These are phyloP conservation scores for Pneumocystis murina DNA, from an alignment of 1,139 yeast genomes.

Conservation along the genomic window DNA sequence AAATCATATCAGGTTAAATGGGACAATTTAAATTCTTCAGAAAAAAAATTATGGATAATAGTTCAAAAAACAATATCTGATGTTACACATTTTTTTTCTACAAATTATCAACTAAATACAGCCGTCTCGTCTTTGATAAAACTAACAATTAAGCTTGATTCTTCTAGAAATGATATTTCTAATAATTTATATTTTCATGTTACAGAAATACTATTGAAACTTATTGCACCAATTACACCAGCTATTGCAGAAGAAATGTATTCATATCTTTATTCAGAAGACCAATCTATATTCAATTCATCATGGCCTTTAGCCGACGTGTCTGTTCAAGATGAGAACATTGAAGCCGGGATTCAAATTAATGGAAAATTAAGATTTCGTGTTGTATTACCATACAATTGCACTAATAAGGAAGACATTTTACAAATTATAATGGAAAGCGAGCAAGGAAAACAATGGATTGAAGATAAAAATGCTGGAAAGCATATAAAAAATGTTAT, in stretches of 20 bases:
- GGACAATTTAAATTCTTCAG: constrained; percentile 28
- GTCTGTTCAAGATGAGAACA: constrained; percentile 22
- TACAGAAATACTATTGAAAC: constrained; percentile 38
- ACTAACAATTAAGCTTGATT: constrained; percentile 41
- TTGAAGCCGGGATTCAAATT: constrained; percentile 32
- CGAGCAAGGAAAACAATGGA: constrained; percentile 20
- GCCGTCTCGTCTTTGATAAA: constrained; percentile 85
- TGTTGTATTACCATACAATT: constrained; percentile 26
- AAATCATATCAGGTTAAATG: not conserved
- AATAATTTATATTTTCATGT: constrained; percentile 28
- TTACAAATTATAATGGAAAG: constrained; percentile 19
- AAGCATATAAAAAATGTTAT: constrained; percentile 10
- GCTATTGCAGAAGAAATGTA: constrained; percentile 71
- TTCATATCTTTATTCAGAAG: constrained; percentile 36
- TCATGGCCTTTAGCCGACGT: constrained; percentile 28
- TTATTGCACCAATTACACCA: constrained; percentile 67
- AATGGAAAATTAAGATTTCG: constrained; percentile 51
- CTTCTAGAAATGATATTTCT: constrained; percentile 20
- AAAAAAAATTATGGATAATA: constrained; percentile 43
- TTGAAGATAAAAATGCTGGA: constrained; percentile 9
- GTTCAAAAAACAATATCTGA: constrained; percentile 36
- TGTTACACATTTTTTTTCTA: constrained; percentile 45
- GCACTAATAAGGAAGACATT: constrained; percentile 23
- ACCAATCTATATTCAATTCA: constrained; percentile 15
- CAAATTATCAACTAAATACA: constrained; percentile 57